Percentiles rank a stretch among this genome's conserved stretches.
Conservation (phyloP, 2,329 filamentous ascomycete genomes). For the Mollisia scopiformis region DNA sequence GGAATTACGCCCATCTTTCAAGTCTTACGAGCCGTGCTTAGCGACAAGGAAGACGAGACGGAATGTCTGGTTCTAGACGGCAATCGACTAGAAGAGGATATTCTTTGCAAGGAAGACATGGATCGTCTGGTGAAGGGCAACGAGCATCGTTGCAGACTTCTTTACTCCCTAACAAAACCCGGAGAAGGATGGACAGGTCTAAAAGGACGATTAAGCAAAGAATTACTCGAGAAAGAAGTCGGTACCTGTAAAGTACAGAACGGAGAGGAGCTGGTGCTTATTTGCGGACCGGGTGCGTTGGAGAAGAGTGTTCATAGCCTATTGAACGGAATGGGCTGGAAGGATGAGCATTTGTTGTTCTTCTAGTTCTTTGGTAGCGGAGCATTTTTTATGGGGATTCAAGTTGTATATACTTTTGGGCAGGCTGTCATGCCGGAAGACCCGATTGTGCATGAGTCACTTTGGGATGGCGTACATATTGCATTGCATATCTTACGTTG, state of each 20-base stretch:
- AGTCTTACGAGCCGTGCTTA: slow-evolving; percentile 74
- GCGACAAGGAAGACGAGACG: slow-evolving; percentile 65
- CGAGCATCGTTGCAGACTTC: slow-evolving; percentile 59
- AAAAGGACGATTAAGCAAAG: slow-evolving; percentile 66
- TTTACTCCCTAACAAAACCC: slow-evolving; percentile 71
- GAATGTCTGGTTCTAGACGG: slow-evolving; percentile 76
- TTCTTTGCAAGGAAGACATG: slow-evolving; percentile 76
- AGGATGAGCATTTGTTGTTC: slow-evolving; percentile 72
- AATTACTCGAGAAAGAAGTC: slow-evolving; percentile 63
- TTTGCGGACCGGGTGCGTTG: slow-evolving; percentile 79
- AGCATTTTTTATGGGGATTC: not conserved
- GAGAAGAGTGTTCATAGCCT: slow-evolving; percentile 67
- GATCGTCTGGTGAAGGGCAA: slow-evolving; percentile 62
- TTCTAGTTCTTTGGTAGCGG: slow-evolving; percentile 54
- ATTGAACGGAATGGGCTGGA: slow-evolving; percentile 68
- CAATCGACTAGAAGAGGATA: slow-evolving; percentile 77
- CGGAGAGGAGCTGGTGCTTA: slow-evolving; percentile 66
- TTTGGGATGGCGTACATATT: not conserved
- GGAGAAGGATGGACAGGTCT: slow-evolving; percentile 67
- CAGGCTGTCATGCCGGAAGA: slow-evolving; percentile 5
- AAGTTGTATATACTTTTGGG: not conserved
- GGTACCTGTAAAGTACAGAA: slow-evolving; percentile 41
- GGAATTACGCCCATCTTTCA: slow-evolving; percentile 93
- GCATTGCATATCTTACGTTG: not conserved
- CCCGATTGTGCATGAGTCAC: not conserved